Evolutionary conservation across 2,329 filamentous ascomycete genomes (phyloP).

Genomic region (Pseudomassariella vexata): DNA sequence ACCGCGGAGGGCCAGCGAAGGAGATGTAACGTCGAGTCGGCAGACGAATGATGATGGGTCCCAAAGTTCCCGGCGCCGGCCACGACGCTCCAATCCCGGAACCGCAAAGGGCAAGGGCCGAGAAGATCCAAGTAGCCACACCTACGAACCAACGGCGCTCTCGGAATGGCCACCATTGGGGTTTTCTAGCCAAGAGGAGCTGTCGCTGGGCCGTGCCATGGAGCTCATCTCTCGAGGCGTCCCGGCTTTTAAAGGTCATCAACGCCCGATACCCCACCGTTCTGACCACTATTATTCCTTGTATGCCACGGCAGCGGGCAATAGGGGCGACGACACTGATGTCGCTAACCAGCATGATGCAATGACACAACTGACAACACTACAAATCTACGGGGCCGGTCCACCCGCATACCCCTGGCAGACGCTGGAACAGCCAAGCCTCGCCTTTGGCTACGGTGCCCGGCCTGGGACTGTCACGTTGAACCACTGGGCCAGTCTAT

Average conservation of each 20-base stretch:
- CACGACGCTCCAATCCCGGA: slow-evolving; percentile 32
- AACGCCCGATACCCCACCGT: slow-evolving; percentile 46
- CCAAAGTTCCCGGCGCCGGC: slow-evolving; percentile 32
- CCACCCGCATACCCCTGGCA: slow-evolving; percentile 54
- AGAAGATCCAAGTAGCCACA: slow-evolving; percentile 24
- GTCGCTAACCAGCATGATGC: slow-evolving; percentile 44
- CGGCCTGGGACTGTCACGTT: slow-evolving; percentile 66
- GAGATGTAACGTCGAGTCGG: slow-evolving; percentile 21
- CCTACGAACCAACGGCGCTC: slow-evolving; percentile 29
- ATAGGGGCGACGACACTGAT: slow-evolving; percentile 32
- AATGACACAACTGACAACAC: slow-evolving; percentile 54
- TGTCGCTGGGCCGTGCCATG: slow-evolving; percentile 48
- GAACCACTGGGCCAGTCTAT: slow-evolving; percentile 61
- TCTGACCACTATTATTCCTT: slow-evolving; percentile 50
- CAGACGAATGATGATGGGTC: slow-evolving; percentile 15
- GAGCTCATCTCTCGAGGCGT: slow-evolving; percentile 54
- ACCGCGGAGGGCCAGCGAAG: slow-evolving; percentile 26
- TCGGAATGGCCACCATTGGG: slow-evolving; percentile 54
- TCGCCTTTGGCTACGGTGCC: slow-evolving; percentile 60
- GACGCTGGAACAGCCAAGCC: slow-evolving; percentile 69
- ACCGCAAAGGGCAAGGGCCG: slow-evolving; percentile 33
- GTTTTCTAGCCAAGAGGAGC: slow-evolving; percentile 40
- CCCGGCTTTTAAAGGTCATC: slow-evolving; percentile 50
- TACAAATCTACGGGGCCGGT: slow-evolving; percentile 37
- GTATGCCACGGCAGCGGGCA: slow-evolving; percentile 46